Conservation (phyloP, 768 basidiomycete genomes). For the Collybiopsis luxurians region DNA sequence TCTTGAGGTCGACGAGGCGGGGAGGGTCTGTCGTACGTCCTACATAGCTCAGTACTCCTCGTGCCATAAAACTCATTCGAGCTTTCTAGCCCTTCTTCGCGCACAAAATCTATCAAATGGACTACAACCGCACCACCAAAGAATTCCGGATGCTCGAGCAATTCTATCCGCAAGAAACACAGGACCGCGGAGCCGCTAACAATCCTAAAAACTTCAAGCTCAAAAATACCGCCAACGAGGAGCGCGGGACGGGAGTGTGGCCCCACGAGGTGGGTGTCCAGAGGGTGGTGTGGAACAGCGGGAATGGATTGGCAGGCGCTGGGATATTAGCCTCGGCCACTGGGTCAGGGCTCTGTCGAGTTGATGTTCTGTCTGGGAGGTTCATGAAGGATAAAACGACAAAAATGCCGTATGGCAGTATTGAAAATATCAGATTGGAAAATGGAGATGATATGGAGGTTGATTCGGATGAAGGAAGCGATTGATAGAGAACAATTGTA, state of each 20-base stretch:
- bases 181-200: constrained; percentile 40
- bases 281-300: constrained; percentile 74
- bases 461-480: constrained; percentile 33
- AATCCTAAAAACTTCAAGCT: constrained; percentile 29
- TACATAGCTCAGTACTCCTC: background rate
- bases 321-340: constrained; percentile 54
- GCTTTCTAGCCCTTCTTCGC: constrained; percentile 66
- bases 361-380: constrained; percentile 78
- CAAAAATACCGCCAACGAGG: constrained; percentile 26
- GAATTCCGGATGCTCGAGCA: constrained; percentile 89
- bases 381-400: constrained; percentile 56
- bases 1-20: constrained; percentile 61
- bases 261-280: constrained; percentile 74
- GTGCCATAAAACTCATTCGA: background rate
- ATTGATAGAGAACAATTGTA: no score
- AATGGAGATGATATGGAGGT: constrained; percentile 32
- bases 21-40: constrained; percentile 68
- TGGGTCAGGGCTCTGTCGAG: constrained; percentile 80
- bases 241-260: constrained; percentile 68
- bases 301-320: constrained; percentile 22
- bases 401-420: constrained; percentile 56
- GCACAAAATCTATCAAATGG: constrained; percentile 82
- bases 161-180: constrained; percentile 70
- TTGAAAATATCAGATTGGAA: constrained; percentile 63
- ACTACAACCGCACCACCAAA: constrained; percentile 73